Conservation (phyloP, 352 stramenopile species). For the Phytophthora fragariae region DNA sequence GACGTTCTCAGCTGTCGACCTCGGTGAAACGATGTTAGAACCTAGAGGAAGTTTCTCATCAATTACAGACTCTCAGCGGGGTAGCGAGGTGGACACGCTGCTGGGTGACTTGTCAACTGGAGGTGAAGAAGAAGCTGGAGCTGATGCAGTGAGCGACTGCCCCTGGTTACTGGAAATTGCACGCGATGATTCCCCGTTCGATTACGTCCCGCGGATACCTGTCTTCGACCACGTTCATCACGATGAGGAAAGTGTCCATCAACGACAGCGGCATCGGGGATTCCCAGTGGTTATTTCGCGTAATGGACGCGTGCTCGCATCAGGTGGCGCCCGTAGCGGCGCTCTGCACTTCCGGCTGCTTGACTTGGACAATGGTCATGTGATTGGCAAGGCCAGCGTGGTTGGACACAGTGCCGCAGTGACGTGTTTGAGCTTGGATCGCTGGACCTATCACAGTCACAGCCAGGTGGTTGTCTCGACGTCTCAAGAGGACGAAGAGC, state of each 20-base stretch:
- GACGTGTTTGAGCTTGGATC: conserved; percentile 79
- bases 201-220: conserved; percentile 82
- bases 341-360: conserved; percentile 80
- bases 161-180: conserved; percentile 77
- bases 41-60: conserved; percentile 24
- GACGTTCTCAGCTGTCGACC: conserved; percentile 23
- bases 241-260: conserved; percentile 24
- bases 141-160: conserved; percentile 39
- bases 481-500: conserved; percentile 71
- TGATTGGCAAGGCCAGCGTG: conserved; percentile 85
- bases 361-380: conserved; percentile 83
- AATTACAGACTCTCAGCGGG: conserved; percentile 13
- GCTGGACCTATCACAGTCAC: conserved; percentile 56
- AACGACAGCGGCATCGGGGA: conserved; percentile 4
- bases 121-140: conserved; percentile 17
- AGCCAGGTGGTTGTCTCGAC: conserved; percentile 35
- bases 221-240: conserved; percentile 63
- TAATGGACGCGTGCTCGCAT: conserved; percentile 79
- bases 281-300: conserved; percentile 76
- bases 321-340: conserved; percentile 74
- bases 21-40: conserved; percentile 11
- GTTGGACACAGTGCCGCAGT: conserved; percentile 74
- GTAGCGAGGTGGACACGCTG: conserved; percentile 30
- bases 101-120: conserved; percentile 7
- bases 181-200: conserved; percentile 80